These are phyloP conservation scores for Ajuga reptans DNA, from an alignment of 305 asterid genomes.

Conservation along the genomic window DNA sequence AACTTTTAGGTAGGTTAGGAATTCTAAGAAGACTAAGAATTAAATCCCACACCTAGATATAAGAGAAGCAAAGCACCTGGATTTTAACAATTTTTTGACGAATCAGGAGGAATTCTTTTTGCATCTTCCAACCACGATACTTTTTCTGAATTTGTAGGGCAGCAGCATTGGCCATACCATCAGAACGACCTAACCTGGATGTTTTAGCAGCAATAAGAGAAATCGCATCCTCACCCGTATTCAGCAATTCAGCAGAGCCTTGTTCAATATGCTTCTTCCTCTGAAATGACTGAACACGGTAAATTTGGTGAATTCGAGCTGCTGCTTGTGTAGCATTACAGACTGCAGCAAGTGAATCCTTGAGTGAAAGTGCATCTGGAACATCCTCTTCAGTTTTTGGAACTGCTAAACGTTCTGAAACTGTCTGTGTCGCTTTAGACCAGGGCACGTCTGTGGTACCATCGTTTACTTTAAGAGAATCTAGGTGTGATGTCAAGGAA, in stretches of 20 bases:
- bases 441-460: slow-evolving; percentile 34
- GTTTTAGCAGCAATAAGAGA: slow-evolving; percentile 50
- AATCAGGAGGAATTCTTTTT: slow-evolving; percentile 62
- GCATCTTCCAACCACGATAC: slow-evolving; percentile 87
- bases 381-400: slow-evolving; percentile 54
- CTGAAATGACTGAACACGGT: slow-evolving; percentile 78
- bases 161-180: slow-evolving; percentile 55
- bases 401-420: slow-evolving; percentile 60
- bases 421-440: slow-evolving; percentile 41
- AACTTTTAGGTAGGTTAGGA: neutral
- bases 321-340: slow-evolving; percentile 92
- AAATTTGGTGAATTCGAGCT: slow-evolving; percentile 85
- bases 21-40: neutral
- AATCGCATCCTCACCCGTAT: slow-evolving; percentile 47
- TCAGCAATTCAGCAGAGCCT: slow-evolving; percentile 32
- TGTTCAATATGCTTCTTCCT: slow-evolving; percentile 57
- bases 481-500: slow-evolving; percentile 58
- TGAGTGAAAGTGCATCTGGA: slow-evolving; percentile 54
- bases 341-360: slow-evolving; percentile 92
- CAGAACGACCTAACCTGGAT: slow-evolving; percentile 44
- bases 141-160: slow-evolving; percentile 79
- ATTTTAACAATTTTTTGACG: slow-evolving; percentile 81
- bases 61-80: slow-evolving; percentile 53
- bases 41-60: neutral
- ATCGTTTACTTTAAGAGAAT: slow-evolving; percentile 52